Evolutionary conservation across 2,329 filamentous ascomycete genomes (phyloP).

Genomic region (Nemania bipapillata): DNA sequence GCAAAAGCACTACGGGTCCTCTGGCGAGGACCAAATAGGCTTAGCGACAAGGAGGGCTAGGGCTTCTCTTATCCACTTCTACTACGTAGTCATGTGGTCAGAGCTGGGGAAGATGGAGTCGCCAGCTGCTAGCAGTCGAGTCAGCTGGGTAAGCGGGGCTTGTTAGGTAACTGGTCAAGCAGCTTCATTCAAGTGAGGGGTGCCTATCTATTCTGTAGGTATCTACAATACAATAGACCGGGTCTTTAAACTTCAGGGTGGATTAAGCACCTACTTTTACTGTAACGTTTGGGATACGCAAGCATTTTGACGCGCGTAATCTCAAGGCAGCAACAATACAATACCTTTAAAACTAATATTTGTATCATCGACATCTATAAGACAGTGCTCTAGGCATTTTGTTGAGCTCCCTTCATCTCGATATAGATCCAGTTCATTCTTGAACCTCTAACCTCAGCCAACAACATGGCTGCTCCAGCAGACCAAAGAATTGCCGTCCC

Average conservation of each 20-base stretch:
- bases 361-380: background rate
- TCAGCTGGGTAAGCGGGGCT: constrained; percentile 29
- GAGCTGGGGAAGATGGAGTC: constrained; percentile 5
- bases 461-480: constrained; percentile 69
- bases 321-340: constrained; percentile 22
- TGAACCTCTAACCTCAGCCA: constrained; percentile 20
- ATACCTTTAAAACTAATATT: background rate
- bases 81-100: background rate
- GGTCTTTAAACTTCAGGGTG: too few relatives aligned
- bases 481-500: constrained; percentile 80
- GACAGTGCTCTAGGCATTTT: background rate
- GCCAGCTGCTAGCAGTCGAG: constrained; percentile 18
- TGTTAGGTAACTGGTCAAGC: background rate
- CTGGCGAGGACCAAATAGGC: constrained; percentile 40
- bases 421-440: background rate
- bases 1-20: constrained; percentile 39
- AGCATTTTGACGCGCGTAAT: constrained; percentile 12
- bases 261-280: background rate
- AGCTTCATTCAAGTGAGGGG: constrained; percentile 2
- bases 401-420: background rate
- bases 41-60: constrained; percentile 49
- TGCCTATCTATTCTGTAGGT: background rate
- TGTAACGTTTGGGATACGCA: constrained; percentile 11
- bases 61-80: constrained; percentile 44
- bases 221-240: too few relatives aligned